Base-by-base conservation (phyloP, 2,329 filamentous ascomycete species). In the Metarhizium brunneum region DNA sequence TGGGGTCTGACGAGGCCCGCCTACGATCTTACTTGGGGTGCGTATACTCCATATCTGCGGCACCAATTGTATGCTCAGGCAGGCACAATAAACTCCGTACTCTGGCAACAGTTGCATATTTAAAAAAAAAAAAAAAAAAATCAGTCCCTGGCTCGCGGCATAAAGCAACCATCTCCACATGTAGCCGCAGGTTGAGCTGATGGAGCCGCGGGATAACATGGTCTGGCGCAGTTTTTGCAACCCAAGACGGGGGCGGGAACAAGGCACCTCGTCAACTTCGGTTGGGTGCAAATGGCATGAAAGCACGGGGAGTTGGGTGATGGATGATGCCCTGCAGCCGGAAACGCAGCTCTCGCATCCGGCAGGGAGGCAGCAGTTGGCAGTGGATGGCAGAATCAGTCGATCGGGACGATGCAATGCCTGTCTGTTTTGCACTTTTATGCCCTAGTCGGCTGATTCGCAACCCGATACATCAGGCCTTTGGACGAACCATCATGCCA, bases 311-410 rank as follows among this genome's bases (percentile, higher is more conserved):
- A 25, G 25, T 25, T 35, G 7, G 10, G 10, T 30, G 20, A 11
- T 30, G 50, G 43, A n/a, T 35, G 50, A 29, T 52, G 50, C 54
- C 50, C 40, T 56, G 54, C 54, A 50, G n/a, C 43, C 43, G 50
- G 54, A 54, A 50, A 45, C 43, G 54, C 54, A 47, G 2, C 42
- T 49, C 50, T 45, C 52, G 54, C 51, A 11, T 54, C 55, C 55
- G 52, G 47, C 29, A 56, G 32, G 43, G 35, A 29, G 35, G 55
- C 42, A 50, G 18, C 36, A 45, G 14, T 29, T 29, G 20, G 25
- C 20, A 25, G 20, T 25, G 20, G 20, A 25, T 25, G 20, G 20
- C n/a, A 30, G 25, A 20, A 47, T 47, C 43, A 47, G 43, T 47
- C 43, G 20, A 47, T 43, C 16, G 40, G 40, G 11, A 43, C 40